Evolutionary conservation across 2,329 filamentous ascomycete genomes (phyloP), one percentile per base, ranked within the genome.

Genomic region (Drechslerella dactyloides): DNA sequence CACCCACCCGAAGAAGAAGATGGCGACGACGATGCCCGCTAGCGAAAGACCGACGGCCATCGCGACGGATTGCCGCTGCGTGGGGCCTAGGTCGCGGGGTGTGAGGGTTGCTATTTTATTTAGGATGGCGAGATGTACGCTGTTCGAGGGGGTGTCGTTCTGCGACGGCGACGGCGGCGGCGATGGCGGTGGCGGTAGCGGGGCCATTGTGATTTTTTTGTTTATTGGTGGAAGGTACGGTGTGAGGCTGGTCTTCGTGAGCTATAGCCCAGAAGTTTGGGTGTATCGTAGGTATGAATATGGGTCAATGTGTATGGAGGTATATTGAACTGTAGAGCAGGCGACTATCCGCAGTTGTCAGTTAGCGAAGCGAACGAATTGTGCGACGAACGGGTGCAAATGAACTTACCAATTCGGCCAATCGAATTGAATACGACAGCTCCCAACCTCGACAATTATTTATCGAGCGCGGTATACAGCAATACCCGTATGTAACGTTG

Each of bases 1-100:
- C 17, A 73, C 61, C 69, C 62, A 73, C 2, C 69, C 62, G 37
- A 73, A 73, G 17, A 73, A 52, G 27, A 73, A 68, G 19, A 73
- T 66, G n/a, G 63, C 61, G 50, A 73, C 62, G n/a, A 73, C 62
- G 27, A 73, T 63, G 17, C 69, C 69, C 17, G 58, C 56, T 23
- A 73, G 30, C 37, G 69, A 73, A 7, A 73, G 37, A 1, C 69
- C 63, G 2, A 73, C 69, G 13, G 63, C 63, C 69, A 73, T 66
- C 0, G 30, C 69, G 4, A 73, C 69, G 8, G 69, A 73, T 59
- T 73, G 61, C 2, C 19, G 33, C 48, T 61, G 53, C 11, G 62
- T 58, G 17, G 69, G 69, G 30, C 69, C 69, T 19, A 73, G 62
- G 27, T 68, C 69, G 37, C 69, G 62, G 35, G 15, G 52, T 42